These are phyloP conservation scores for Phalaenopsis aphrodite DNA, from an alignment of 106 monocot species.

Conservation along the genomic window DNA sequence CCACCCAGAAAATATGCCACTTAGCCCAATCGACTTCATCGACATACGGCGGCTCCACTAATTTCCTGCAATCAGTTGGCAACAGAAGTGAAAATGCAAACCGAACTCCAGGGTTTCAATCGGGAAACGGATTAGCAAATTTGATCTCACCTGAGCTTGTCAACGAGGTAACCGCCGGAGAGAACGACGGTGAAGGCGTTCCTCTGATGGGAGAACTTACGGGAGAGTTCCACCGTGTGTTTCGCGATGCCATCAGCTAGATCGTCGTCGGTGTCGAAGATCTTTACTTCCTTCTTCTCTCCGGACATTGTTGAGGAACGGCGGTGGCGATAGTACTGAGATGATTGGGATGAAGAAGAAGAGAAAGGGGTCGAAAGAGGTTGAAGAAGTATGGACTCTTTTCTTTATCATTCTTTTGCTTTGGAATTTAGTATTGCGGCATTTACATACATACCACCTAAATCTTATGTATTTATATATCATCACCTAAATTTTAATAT, in stretches of 20 bases:
- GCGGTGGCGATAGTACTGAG: neutral
- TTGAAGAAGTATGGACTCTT: too few species aligned
- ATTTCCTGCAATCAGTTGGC: slow-evolving; percentile 40
- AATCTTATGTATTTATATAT: too few species aligned
- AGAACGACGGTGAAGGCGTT: slow-evolving; percentile 73
- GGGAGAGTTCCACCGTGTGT: slow-evolving; percentile 60
- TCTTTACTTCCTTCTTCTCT: slow-evolving; percentile 2
- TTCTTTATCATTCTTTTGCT: too few species aligned
- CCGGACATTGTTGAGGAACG: neutral
- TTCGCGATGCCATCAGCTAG: slow-evolving; percentile 54
- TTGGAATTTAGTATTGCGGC: too few species aligned
- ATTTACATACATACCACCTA: too few species aligned
- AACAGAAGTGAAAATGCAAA: neutral
- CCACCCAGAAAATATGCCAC: slow-evolving; percentile 96
- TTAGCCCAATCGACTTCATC: slow-evolving; percentile 66
- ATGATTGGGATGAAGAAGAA: neutral
- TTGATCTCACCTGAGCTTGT: slow-evolving; percentile 49
- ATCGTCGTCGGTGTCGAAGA: slow-evolving; percentile 63
- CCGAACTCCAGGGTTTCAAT: neutral
- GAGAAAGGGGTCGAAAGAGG: too few species aligned
- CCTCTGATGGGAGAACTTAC: slow-evolving; percentile 44
- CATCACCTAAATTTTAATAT: too few species aligned
- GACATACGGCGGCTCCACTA: slow-evolving; percentile 59
- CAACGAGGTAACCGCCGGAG: slow-evolving; percentile 86
- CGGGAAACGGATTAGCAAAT: neutral